Percentiles rank a stretch among this genome's conserved stretches.
Evolutionary conservation across 140 eudicot genomes (phyloP).

Genomic region (Erigeron philadelphicus): DNA sequence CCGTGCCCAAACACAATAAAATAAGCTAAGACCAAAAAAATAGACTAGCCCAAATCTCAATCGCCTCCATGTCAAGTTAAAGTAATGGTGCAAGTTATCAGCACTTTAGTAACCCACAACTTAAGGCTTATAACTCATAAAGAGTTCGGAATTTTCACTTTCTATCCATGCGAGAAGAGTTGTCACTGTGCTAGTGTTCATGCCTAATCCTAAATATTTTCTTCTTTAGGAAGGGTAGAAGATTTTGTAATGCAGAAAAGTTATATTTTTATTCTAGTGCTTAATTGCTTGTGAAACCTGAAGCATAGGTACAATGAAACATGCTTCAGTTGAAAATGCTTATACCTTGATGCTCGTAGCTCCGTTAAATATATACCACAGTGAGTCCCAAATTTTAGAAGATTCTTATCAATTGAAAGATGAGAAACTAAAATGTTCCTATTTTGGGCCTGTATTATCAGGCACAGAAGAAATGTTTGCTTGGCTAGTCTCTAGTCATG

Average conservation of each 20-base stretch:
- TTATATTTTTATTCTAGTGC: not conserved
- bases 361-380: not conserved
- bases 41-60: not conserved
- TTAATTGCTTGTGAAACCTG: not conserved
- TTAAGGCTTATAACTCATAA: not conserved
- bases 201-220: not conserved
- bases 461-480: not conserved
- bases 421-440: not conserved
- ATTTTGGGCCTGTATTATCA: not conserved
- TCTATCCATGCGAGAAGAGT: not conserved
- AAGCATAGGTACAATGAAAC: not conserved
- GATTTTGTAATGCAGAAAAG: not conserved
- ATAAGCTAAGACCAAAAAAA: not conserved
- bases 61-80: not conserved
- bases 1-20: no score
- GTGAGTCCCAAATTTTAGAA: not conserved
- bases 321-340: not conserved
- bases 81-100: not conserved
- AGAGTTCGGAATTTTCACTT: not conserved
- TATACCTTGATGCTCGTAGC: not conserved
- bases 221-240: conserved; percentile 5
- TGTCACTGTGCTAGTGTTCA: not conserved
- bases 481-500: not conserved
- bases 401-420: not conserved
- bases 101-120: not conserved